A percentile compares a stretch with the other conserved stretches of the same genome.
Conservation (phyloP, 2,329 filamentous ascomycete genomes). For the Diaporthe humulicola region DNA sequence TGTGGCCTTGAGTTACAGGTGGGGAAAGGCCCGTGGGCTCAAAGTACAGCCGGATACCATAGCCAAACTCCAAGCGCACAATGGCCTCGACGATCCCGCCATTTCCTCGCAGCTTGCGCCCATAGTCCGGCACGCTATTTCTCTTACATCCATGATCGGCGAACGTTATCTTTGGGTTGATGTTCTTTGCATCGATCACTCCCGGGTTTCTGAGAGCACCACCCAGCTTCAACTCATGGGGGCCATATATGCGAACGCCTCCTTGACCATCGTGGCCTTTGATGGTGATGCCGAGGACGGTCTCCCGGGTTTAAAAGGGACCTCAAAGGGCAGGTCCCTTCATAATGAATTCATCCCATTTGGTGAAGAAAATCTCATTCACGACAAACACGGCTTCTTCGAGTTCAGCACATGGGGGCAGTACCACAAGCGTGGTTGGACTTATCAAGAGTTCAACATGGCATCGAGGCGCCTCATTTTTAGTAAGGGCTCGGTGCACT, state of each 20-base stretch:
- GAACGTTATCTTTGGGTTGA: not conserved
- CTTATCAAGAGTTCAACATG: slow-evolving; percentile 1
- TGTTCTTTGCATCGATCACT: not conserved
- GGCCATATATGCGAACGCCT: not conserved
- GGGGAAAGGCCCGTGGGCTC: not conserved
- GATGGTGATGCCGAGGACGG: not conserved
- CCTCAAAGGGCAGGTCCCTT: not conserved
- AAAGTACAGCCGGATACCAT: not conserved
- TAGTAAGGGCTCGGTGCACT: not conserved
- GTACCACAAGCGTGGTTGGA: not conserved
- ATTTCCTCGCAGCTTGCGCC: not conserved
- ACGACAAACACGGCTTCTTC: not conserved
- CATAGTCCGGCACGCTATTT: not conserved
- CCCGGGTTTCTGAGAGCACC: not conserved
- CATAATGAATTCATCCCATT: not conserved
- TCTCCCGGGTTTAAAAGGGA: not conserved
- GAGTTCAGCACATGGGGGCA: not conserved
- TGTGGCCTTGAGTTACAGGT: not conserved
- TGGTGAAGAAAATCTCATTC: not conserved
- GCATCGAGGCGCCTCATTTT: not conserved
- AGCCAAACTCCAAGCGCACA: not conserved
- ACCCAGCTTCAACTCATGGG: slow-evolving; percentile 2
- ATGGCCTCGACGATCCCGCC: not conserved
- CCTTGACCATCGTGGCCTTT: not conserved
- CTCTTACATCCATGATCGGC: not conserved